Evolutionary conservation across 1,139 yeast species (phyloP).

Genomic region (Lodderomyces parapsilosis): DNA sequence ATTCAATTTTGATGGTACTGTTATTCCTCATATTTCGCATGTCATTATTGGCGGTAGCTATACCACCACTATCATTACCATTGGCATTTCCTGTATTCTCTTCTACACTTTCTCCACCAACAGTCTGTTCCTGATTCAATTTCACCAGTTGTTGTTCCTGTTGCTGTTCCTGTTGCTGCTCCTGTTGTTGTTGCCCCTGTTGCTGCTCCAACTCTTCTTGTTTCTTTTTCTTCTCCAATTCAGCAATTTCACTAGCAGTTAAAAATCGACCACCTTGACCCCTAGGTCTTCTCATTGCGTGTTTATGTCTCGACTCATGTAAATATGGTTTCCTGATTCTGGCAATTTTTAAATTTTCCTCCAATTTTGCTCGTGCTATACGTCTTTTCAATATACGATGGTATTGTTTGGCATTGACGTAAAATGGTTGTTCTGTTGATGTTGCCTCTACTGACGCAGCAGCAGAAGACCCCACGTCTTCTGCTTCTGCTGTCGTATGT

Average conservation of each 20-base stretch:
- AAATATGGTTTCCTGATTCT: constrained; percentile 91
- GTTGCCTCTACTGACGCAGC: constrained; percentile 5
- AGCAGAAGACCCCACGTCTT: no score
- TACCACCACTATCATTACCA: background rate
- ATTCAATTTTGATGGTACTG: background rate
- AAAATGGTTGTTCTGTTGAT: constrained; percentile 79
- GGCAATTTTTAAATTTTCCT: constrained; percentile 82
- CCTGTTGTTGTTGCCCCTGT: constrained; percentile 23
- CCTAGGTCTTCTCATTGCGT: constrained; percentile 98
- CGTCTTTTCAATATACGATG: constrained; percentile 92
- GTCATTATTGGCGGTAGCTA: background rate
- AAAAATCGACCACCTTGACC: constrained; percentile 98
- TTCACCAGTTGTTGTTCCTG: constrained; percentile 14
- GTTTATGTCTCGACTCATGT: constrained; percentile 97
- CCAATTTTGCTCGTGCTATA: constrained; percentile 89
- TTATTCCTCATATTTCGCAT: no score
- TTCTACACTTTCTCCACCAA: constrained; percentile 4
- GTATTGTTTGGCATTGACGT: constrained; percentile 96
- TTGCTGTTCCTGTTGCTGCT: constrained; percentile 21
- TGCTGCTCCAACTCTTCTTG: constrained; percentile 30
- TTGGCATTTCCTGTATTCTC: background rate
- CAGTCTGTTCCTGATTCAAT: constrained; percentile 4
- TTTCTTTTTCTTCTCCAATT: constrained; percentile 62
- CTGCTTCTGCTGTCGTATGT: no score
- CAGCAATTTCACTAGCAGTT: constrained; percentile 96